Evolutionary conservation across 169 alveolate genomes (phyloP).

Genomic region (Eimeria falciformis): DNA sequence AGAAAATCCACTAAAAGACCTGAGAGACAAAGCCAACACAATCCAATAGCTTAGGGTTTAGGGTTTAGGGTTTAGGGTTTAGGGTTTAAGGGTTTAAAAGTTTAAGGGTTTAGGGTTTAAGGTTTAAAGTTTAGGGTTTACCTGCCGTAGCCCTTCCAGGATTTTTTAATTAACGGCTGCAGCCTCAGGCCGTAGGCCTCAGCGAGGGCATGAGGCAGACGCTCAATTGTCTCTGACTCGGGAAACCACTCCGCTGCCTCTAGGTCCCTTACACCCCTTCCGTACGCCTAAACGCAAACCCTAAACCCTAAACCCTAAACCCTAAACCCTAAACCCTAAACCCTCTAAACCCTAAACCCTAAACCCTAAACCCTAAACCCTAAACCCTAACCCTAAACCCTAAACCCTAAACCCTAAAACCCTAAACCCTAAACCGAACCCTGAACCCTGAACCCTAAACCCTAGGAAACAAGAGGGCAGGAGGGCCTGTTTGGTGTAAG

Average conservation of each 20-base stretch:
- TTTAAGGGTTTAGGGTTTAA: neutral
- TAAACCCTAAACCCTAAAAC: too few species aligned
- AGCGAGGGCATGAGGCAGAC: neutral
- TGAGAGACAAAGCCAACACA: too few species aligned
- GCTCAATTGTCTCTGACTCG: neutral
- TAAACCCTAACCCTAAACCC: too few species aligned
- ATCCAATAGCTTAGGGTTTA: too few species aligned
- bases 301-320: neutral
- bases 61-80: too few species aligned
- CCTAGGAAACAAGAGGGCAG: too few species aligned
- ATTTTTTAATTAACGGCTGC: conserved; percentile 10
- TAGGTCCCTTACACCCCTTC: conserved; percentile 1
- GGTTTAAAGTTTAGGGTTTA: neutral
- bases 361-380: neutral
- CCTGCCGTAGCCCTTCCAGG: conserved; percentile 18
- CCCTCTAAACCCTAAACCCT: neutral
- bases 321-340: neutral
- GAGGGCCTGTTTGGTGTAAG: neutral
- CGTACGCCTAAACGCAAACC: conserved; percentile 1
- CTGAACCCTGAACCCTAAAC: too few species aligned
- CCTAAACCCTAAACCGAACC: too few species aligned
- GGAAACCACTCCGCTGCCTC: conserved; percentile 21
- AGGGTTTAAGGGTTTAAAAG: too few species aligned
- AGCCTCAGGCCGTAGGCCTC: neutral
- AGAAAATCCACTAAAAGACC: conserved; percentile 12